Evolutionary conservation across 2,329 filamentous ascomycete species (phyloP), one percentile per base, ranked within the genome.

Genomic region (Sclerotinia glacialis): DNA sequence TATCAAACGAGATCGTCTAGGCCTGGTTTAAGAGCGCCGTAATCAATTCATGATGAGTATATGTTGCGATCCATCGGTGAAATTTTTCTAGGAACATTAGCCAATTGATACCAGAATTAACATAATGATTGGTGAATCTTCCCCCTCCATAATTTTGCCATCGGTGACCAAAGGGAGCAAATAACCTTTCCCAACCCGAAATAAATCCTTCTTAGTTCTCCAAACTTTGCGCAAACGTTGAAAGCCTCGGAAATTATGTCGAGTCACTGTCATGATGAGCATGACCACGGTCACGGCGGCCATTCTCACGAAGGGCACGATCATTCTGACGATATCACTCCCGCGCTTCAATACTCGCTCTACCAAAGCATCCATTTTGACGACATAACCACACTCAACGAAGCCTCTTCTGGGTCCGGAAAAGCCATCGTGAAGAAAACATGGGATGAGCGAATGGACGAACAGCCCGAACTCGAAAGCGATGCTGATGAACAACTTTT

Each of bases 341-440:
- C 95, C 0, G 94, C 93, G 1, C 83, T 97, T 21, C 94, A 98
- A 78, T 89, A 89, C 73, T 92, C 93, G 52, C 87, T 99, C 46
- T 98, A 97, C 81, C 87, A 91, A 71, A 90, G 97, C 77, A 93
- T 99, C 78, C 87, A 93, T 77, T 97, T 98, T 79, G 89, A 92
- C 79, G 85, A 88, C 37, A 88, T 99, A 69, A 86, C 83, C 47
- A 95, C 94, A 0, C 80, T 97, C 65, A 99, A 99, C 78, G 95
- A 98, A 79, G 82, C 86, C 14, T 77, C 79, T 18, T 80, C 86
- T 9, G 85, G 88, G 67, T 85, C 88, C 0, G 95, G 93, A 23
- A 85, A 86, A 71, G 86, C 85, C 1, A 85, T 98, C 40, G 86
- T 96, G 46, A 88, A 92, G 79, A 99, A 99, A 83, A 92, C 93